A percentile compares a stretch with the other conserved stretches of the same genome.
phyloP scores from a whole-genome alignment of 495 filamentous ascomycete species.

The Neurospora sp. region DNA sequence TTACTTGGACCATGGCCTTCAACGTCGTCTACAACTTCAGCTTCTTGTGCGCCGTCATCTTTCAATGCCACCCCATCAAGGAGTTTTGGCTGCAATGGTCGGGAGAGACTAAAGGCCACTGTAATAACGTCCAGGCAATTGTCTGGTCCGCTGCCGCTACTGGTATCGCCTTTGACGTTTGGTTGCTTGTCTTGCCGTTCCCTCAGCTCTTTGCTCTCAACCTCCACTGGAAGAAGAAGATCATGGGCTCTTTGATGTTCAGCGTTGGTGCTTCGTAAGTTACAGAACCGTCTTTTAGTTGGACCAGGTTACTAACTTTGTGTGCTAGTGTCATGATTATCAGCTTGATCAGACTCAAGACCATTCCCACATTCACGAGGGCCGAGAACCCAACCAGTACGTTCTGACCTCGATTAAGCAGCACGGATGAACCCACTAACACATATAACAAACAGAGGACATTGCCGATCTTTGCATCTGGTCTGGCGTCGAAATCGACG shows the following conservation, averaged over 20 bases:
- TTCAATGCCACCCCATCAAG: conserved; percentile 35
- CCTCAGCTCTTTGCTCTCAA: conserved; percentile 23
- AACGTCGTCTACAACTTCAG: conserved; percentile 27
- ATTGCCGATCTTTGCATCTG: conserved; percentile 19
- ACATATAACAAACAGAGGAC: conserved; percentile 9
- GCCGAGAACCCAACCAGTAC: conserved; percentile 19
- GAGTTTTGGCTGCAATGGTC: conserved; percentile 24
- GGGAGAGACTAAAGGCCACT: conserved; percentile 13
- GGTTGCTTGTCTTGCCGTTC: conserved; percentile 29
- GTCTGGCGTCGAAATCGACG: conserved; percentile 21
- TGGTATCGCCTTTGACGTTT: conserved; percentile 27
- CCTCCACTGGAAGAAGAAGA: conserved; percentile 25
- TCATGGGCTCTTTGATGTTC: conserved; percentile 28
- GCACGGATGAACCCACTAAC: neutral
- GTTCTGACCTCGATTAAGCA: neutral
- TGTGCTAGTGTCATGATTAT: conserved; percentile 18
- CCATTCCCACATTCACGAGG: conserved; percentile 17
- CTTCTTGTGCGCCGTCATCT: conserved; percentile 26
- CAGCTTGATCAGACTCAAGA: conserved; percentile 20
- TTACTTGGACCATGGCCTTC: conserved; percentile 21
- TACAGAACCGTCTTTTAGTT: neutral
- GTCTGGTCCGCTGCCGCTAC: conserved; percentile 20
- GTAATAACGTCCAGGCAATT: conserved; percentile 21
- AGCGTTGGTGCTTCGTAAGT: conserved; percentile 26
- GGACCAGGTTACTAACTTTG: neutral